These are phyloP conservation scores for Phytophthora rubi DNA, from an alignment of 352 stramenopile species.

Conservation along the genomic window DNA sequence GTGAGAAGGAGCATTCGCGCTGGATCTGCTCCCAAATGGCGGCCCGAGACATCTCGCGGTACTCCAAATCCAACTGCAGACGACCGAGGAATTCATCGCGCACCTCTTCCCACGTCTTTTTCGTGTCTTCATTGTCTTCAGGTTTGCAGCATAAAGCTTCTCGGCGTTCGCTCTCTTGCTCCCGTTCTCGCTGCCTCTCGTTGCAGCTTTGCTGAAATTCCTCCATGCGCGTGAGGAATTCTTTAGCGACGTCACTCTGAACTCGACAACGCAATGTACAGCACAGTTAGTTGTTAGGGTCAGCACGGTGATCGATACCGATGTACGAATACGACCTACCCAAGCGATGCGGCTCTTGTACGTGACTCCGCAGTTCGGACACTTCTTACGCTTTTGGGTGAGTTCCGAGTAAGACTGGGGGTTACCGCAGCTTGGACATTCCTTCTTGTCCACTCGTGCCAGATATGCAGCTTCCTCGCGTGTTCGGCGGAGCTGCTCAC, in stretches of 20 bases:
- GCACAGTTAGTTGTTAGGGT: background rate
- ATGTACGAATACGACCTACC: constrained; percentile 37
- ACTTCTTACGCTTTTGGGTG: constrained; percentile 83
- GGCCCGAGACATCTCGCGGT: constrained; percentile 55
- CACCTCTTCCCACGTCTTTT: constrained; percentile 56
- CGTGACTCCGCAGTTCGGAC: constrained; percentile 72
- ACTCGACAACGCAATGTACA: background rate
- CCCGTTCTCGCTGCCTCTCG: constrained; percentile 19
- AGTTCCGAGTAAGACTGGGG: constrained; percentile 79
- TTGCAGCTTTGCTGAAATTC: constrained; percentile 37
- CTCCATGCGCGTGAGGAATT: constrained; percentile 71
- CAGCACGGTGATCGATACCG: background rate
- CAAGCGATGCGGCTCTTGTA: constrained; percentile 75
- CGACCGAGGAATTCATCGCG: constrained; percentile 71
- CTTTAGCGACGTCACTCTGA: constrained; percentile 61
- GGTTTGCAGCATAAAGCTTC: constrained; percentile 20
- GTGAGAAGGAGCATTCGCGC: constrained; percentile 62
- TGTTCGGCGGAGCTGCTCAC: constrained; percentile 63
- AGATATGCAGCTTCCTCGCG: constrained; percentile 66
- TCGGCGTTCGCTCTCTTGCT: constrained; percentile 20
- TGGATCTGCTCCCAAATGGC: constrained; percentile 60
- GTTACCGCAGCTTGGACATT: constrained; percentile 75
- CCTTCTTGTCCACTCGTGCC: constrained; percentile 76
- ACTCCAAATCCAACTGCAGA: constrained; percentile 64
- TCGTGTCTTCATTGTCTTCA: constrained; percentile 18